Evolutionary conservation across 2,329 filamentous ascomycete genomes (phyloP).

Genomic region (Aspergillus glaucus): DNA sequence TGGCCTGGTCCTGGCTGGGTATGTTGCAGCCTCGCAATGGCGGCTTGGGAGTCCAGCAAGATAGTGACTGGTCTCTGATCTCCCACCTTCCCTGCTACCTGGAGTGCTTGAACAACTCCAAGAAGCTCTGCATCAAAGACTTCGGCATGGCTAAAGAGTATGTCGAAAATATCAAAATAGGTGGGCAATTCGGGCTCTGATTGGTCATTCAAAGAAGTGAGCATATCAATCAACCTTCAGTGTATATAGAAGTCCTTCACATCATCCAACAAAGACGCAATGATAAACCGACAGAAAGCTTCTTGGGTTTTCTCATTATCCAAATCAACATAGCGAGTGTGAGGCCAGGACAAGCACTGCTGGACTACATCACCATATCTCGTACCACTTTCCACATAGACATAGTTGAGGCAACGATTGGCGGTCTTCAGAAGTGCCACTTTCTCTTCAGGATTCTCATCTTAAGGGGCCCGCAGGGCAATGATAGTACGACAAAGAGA

Average conservation of each 20-base stretch:
- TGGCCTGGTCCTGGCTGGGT: no score
- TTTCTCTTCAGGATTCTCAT: background rate
- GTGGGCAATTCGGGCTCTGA: no score
- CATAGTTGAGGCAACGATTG: background rate
- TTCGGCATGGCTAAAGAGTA: no score
- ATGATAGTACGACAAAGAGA: slow-evolving; percentile 1
- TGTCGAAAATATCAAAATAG: no score
- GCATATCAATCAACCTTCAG: no score
- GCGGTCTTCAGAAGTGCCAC: background rate
- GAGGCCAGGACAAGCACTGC: background rate
- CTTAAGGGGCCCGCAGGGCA: background rate
- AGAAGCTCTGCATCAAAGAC: no score
- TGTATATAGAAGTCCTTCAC: background rate
- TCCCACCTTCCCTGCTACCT: no score
- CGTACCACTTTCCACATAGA: background rate
- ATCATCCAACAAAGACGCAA: background rate
- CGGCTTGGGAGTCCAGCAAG: no score
- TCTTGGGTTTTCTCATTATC: background rate
- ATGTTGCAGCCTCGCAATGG: no score
- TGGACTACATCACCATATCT: background rate
- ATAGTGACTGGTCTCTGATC: no score
- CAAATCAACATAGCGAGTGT: background rate
- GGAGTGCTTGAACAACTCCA: no score
- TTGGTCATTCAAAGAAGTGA: no score
- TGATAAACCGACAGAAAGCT: background rate